Conservation (phyloP, 495 filamentous ascomycete species). For the Xylaria cubensis region DNA sequence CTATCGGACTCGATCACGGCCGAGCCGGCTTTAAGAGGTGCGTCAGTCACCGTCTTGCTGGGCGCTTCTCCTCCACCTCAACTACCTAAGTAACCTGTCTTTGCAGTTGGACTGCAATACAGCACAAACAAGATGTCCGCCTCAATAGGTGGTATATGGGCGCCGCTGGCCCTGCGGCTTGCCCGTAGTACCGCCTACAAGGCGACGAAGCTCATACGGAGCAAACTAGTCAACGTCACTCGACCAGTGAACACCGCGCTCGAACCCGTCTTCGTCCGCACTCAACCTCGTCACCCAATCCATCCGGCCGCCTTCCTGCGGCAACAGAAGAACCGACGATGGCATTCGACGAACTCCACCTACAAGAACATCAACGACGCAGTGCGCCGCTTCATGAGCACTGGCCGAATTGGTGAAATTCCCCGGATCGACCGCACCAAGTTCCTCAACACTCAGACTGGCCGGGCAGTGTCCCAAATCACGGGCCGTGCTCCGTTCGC, state of each 20-base stretch:
- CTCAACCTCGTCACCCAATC: constrained; percentile 68
- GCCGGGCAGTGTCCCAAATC: constrained; percentile 67
- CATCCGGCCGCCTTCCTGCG: constrained; percentile 74
- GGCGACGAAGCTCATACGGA: constrained; percentile 66
- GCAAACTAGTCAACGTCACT: constrained; percentile 63
- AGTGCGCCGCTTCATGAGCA: constrained; percentile 67
- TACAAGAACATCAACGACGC: constrained; percentile 61
- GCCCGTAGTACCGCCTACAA: constrained; percentile 71
- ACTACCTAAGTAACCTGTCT: constrained; percentile 28
- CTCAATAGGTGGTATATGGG: constrained; percentile 70
- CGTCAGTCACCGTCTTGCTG: constrained; percentile 26
- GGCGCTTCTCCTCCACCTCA: constrained; percentile 25
- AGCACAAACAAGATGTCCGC: constrained; percentile 63
- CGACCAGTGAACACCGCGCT: constrained; percentile 55
- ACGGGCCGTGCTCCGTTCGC: constrained; percentile 86
- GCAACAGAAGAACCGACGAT: constrained; percentile 71
- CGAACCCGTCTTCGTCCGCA: constrained; percentile 57
- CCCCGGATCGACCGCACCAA: constrained; percentile 66
- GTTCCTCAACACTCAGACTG: constrained; percentile 70
- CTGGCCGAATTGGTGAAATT: constrained; percentile 50
- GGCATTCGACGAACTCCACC: constrained; percentile 65
- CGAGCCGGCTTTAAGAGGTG: constrained; percentile 27
- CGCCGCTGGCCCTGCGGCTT: constrained; percentile 71
- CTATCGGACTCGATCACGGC: constrained; percentile 4
- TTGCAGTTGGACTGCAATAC: constrained; percentile 38